These are phyloP conservation scores for Cryptococcus sp. DNA, from an alignment of 1,284 basidiomycete genomes.

Conservation along the genomic window DNA sequence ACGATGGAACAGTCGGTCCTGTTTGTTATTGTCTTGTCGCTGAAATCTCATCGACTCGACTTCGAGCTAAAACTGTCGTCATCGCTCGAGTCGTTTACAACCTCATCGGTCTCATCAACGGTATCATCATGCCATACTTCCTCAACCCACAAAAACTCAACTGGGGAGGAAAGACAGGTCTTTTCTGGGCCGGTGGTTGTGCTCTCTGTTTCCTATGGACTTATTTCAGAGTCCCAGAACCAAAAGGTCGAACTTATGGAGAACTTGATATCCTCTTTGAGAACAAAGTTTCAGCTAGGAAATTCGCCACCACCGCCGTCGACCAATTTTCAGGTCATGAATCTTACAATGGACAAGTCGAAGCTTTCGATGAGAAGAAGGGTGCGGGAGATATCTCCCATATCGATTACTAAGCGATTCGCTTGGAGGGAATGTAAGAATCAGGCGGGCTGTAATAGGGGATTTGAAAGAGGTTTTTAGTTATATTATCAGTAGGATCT, in stretches of 20 bases:
- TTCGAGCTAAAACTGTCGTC: slow-evolving; percentile 49
- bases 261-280: slow-evolving; percentile 42
- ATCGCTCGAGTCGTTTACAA: slow-evolving; percentile 49
- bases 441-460: too few species aligned
- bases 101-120: slow-evolving; percentile 14
- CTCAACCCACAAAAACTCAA: background rate
- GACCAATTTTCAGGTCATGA: background rate
- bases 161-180: slow-evolving; percentile 9
- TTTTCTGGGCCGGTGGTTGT: slow-evolving; percentile 6
- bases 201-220: slow-evolving; percentile 12
- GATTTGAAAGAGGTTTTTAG: too few species aligned
- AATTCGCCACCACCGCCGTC: slow-evolving; percentile 8
- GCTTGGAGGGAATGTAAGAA: too few species aligned
- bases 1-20: slow-evolving; percentile 27
- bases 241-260: slow-evolving; percentile 30
- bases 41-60: slow-evolving; percentile 27
- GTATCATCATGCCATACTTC: background rate
- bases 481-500: too few species aligned
- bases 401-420: background rate
- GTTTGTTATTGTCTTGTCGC: slow-evolving; percentile 13
- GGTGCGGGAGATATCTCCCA: background rate
- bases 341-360: background rate
- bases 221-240: slow-evolving; percentile 40
- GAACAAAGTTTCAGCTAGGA: slow-evolving; percentile 24
- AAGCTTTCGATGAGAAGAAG: background rate